phyloP scores from a whole-genome alignment of 768 basidiomycete genomes.

The Phaeotremella fagi region DNA sequence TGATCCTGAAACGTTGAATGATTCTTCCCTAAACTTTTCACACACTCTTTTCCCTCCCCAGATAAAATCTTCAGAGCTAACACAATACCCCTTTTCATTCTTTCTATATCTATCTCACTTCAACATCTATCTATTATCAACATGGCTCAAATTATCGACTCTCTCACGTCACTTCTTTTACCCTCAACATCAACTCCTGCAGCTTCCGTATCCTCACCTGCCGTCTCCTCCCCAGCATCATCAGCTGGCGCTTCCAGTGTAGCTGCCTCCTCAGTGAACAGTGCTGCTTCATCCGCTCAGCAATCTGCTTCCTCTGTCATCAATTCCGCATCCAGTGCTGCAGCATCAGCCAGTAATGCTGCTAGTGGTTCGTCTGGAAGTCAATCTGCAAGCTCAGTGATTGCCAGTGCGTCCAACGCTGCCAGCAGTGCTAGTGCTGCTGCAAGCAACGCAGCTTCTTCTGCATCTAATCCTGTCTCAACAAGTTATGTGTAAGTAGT shows the following conservation, averaged over 20 bases:
- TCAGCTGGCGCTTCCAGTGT: background rate
- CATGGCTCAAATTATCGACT: conserved; percentile 2
- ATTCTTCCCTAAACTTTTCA: too few relatives aligned
- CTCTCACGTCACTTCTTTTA: background rate
- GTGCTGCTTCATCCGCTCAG: background rate
- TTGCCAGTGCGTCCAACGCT: background rate
- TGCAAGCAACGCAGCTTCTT: too few relatives aligned
- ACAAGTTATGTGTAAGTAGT: too few relatives aligned
- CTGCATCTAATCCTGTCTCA: too few relatives aligned
- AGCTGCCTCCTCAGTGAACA: background rate
- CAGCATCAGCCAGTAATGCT: background rate
- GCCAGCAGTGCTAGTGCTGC: too few relatives aligned
- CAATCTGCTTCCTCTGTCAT: background rate
- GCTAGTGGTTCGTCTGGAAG: background rate
- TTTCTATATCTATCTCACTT: too few relatives aligned
- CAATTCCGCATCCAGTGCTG: background rate
- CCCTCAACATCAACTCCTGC: background rate
- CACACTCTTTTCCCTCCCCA: too few relatives aligned
- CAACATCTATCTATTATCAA: conserved; percentile 3
- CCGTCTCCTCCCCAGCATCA: background rate
- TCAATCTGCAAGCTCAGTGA: background rate
- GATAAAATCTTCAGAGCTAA: too few relatives aligned
- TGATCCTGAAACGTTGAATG: too few relatives aligned
- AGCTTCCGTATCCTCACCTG: background rate
- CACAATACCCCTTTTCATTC: too few relatives aligned